Conservation (phyloP, 2,329 filamentous ascomycete species). For the Cytospora piceae region DNA sequence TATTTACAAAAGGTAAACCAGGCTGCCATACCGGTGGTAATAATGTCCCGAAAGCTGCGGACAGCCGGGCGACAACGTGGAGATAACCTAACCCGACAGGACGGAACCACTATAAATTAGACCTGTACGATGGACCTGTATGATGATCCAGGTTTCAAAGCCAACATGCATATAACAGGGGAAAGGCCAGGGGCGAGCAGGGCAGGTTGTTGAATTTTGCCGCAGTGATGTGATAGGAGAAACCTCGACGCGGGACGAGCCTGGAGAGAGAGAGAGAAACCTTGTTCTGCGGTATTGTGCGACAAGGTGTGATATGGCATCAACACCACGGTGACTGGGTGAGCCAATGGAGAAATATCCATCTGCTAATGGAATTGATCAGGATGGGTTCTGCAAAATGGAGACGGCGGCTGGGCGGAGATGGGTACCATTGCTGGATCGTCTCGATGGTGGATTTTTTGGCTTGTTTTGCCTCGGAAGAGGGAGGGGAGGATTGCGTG, state of each 20-base stretch:
- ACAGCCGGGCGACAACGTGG: conserved; percentile 7
- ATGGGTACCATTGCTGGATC: too few species aligned
- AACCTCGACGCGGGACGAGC: not conserved
- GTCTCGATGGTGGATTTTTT: too few species aligned
- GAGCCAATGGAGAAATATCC: conserved; percentile 16
- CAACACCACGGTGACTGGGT: conserved; percentile 6
- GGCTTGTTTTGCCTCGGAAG: too few species aligned
- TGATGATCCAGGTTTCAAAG: not conserved
- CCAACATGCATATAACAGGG: conserved; percentile 6
- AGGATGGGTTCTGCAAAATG: too few species aligned
- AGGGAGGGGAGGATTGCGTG: conserved; percentile 25
- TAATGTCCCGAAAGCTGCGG: not conserved
- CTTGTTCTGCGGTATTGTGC: conserved; percentile 17
- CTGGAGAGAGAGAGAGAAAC: not conserved
- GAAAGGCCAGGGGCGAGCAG: not conserved
- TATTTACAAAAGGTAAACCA: not conserved
- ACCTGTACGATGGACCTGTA: not conserved
- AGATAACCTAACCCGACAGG: not conserved
- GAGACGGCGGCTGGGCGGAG: too few species aligned
- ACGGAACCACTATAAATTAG: conserved; percentile 3
- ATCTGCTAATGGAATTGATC: conserved; percentile 5
- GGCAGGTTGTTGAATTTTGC: not conserved
- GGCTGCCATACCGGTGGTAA: not conserved
- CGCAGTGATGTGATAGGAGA: not conserved
- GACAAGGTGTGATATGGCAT: conserved; percentile 30